phyloP scores from a whole-genome alignment of 2,329 filamentous ascomycete species.

The Fusarium multiceps region DNA sequence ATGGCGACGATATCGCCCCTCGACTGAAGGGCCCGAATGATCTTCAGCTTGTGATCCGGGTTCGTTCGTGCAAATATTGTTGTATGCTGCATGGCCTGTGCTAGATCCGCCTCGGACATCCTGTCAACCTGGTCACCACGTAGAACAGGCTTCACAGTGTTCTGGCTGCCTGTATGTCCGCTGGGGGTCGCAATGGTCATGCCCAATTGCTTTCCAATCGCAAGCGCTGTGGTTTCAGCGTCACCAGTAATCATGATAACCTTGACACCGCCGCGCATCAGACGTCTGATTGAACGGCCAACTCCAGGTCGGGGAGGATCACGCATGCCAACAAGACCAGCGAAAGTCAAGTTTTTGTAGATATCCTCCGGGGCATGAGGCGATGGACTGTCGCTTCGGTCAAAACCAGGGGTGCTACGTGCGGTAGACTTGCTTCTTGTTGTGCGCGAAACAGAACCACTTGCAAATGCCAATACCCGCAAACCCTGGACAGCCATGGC shows the following conservation, averaged over 20 bases:
- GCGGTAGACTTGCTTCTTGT: constrained; percentile 56
- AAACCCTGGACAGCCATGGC: constrained; percentile 89
- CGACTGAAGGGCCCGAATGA: constrained; percentile 88
- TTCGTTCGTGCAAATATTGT: constrained; percentile 97
- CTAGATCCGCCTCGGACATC: constrained; percentile 87
- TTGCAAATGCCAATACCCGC: constrained; percentile 92
- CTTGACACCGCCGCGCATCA: constrained; percentile 94
- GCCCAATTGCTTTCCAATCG: constrained; percentile 93
- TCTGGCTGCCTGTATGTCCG: constrained; percentile 64
- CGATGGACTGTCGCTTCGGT: constrained; percentile 53
- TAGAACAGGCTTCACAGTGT: constrained; percentile 77
- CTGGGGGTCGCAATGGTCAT: constrained; percentile 78
- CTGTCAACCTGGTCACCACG: constrained; percentile 91
- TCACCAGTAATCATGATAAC: constrained; percentile 99
- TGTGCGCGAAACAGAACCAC: constrained; percentile 72
- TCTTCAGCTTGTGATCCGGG: constrained; percentile 98
- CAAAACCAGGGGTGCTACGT: constrained; percentile 64
- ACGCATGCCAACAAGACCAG: constrained; percentile 95
- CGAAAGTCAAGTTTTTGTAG: constrained; percentile 87
- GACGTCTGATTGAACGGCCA: constrained; percentile 83
- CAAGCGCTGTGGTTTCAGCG: constrained; percentile 91
- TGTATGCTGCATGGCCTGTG: constrained; percentile 85
- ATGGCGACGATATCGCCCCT: constrained; percentile 97
- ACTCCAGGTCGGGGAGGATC: constrained; percentile 94
- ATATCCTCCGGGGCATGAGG: constrained; percentile 71